Conservation (phyloP, 306 rosid genomes). For the Canavalia ensiformis region DNA sequence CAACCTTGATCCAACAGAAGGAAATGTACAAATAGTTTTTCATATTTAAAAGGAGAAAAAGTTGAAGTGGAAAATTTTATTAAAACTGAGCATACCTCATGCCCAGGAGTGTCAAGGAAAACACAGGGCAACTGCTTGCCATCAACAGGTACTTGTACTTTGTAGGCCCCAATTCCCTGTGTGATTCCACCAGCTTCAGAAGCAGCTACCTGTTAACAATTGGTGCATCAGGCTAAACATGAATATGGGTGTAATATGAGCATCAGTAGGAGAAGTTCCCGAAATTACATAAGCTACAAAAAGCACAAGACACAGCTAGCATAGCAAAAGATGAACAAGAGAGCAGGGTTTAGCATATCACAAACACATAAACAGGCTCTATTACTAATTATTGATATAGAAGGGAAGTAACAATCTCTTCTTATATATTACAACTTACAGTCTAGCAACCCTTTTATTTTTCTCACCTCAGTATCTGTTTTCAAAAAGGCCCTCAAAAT, state of each 20-base stretch:
- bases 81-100: conserved; percentile 70
- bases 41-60: conserved; percentile 3
- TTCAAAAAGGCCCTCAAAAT: neutral
- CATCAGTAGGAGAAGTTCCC: conserved; percentile 29
- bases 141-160: conserved; percentile 86
- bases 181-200: conserved; percentile 99
- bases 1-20: conserved; percentile 36
- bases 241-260: conserved; percentile 31
- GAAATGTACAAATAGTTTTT: conserved; percentile 34
- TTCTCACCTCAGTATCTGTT: conserved; percentile 6
- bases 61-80: conserved; percentile 22
- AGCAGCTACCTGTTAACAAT: conserved; percentile 84
- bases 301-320: conserved; percentile 21
- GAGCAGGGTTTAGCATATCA: neutral
- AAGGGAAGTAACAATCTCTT: conserved; percentile 19
- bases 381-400: conserved; percentile 24
- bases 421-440: neutral
- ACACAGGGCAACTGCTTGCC: conserved; percentile 86
- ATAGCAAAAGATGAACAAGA: conserved; percentile 13
- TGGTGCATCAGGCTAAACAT: conserved; percentile 45
- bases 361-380: neutral
- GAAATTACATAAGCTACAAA: conserved; percentile 20
- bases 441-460: conserved; percentile 22
- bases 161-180: conserved; percentile 98
- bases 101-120: conserved; percentile 98